Conservation (phyloP, 371 early-diverging fungal species). For the Dichotomocladium elegans region DNA sequence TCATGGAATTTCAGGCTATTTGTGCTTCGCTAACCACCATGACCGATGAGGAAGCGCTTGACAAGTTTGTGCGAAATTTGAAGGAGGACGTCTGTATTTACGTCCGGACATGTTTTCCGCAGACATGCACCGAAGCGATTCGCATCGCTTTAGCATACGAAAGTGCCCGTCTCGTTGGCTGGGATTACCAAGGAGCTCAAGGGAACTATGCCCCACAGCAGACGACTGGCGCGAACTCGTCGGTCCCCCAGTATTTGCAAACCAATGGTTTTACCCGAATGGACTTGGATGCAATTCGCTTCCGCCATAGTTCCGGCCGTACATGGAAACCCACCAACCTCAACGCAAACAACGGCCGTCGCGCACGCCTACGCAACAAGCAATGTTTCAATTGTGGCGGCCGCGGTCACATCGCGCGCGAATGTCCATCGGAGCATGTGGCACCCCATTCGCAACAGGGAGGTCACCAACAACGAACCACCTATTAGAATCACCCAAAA, state of each 20-base stretch:
- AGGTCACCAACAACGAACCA: too few species aligned
- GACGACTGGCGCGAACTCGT: too few species aligned
- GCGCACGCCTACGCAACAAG: neutral
- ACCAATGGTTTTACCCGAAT: neutral
- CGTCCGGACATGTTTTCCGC: neutral
- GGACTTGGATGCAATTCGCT: neutral
- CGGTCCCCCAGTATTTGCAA: constrained; percentile 1
- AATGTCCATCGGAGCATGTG: neutral
- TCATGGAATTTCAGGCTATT: neutral
- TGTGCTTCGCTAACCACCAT: neutral
- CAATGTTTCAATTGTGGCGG: neutral
- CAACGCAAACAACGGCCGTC: neutral
- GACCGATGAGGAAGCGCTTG: constrained; percentile 1
- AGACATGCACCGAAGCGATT: neutral
- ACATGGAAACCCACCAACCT: neutral
- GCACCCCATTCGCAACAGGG: too few species aligned
- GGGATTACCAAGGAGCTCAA: too few species aligned
- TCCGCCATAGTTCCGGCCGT: neutral
- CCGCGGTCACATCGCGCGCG: neutral
- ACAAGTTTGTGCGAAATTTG: too few species aligned
- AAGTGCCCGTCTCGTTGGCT: too few species aligned
- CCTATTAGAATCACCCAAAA: too few species aligned
- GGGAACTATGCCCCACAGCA: too few species aligned
- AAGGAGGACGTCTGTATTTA: neutral
- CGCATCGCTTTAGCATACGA: constrained; percentile 1